Evolutionary conservation across 768 basidiomycete species (phyloP).

Genomic region (Amanita rimosa): DNA sequence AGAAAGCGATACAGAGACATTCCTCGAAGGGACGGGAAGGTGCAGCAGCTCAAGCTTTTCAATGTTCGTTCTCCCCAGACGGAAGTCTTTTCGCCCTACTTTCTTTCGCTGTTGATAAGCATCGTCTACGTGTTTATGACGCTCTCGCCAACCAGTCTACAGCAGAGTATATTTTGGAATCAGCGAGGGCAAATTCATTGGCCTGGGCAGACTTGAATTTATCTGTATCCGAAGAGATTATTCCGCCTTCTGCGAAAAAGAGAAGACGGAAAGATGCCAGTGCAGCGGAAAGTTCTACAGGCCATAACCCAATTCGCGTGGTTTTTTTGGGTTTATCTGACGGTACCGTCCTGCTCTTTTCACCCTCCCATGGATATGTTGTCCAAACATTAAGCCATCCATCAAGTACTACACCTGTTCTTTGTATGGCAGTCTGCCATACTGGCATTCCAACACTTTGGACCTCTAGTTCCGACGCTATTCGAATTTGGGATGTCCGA

Average conservation of each 20-base stretch:
- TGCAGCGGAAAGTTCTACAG: slow-evolving; percentile 14
- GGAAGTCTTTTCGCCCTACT: slow-evolving; percentile 47
- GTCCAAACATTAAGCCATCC: slow-evolving; percentile 44
- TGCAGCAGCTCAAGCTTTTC: slow-evolving; percentile 25
- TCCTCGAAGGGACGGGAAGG: slow-evolving; percentile 40
- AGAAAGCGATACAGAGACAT: slow-evolving; percentile 45
- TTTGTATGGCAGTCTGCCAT: slow-evolving; percentile 30
- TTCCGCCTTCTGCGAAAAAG: slow-evolving; percentile 36
- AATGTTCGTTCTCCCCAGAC: slow-evolving; percentile 51
- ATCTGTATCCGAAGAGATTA: slow-evolving; percentile 13
- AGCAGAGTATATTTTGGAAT: slow-evolving; percentile 47
- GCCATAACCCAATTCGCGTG: slow-evolving; percentile 23
- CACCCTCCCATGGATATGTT: slow-evolving; percentile 46
- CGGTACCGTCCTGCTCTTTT: slow-evolving; percentile 49
- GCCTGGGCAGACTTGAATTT: slow-evolving; percentile 36
- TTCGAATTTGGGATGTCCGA: slow-evolving; percentile 48
- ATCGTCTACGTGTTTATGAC: slow-evolving; percentile 56
- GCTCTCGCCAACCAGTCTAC: slow-evolving; percentile 40
- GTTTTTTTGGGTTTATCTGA: slow-evolving; percentile 51
- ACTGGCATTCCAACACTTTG: slow-evolving; percentile 28
- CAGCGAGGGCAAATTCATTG: slow-evolving; percentile 41
- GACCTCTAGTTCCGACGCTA: slow-evolving; percentile 45
- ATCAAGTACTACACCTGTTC: slow-evolving; percentile 39
- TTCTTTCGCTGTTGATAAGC: slow-evolving; percentile 61
- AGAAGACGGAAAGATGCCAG: slow-evolving; percentile 37